Evolutionary conservation across 1,284 basidiomycete genomes (phyloP).

Genomic region (Mrakiaceae sp.): DNA sequence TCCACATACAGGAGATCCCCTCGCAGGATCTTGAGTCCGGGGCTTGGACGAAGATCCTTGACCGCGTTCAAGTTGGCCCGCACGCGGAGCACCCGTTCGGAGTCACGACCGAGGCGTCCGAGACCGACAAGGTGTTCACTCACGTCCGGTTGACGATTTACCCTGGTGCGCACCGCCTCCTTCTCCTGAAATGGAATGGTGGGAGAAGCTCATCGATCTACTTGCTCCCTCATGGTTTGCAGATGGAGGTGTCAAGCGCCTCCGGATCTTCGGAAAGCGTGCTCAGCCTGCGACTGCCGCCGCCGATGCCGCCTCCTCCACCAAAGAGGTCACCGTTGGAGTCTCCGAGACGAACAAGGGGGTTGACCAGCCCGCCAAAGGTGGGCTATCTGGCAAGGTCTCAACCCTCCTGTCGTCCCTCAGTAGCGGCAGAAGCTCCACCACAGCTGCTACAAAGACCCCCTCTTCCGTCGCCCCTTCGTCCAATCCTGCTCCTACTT

Average conservation of each 20-base stretch:
- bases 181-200: no score
- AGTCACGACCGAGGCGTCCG: constrained; percentile 44
- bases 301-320: constrained; percentile 14
- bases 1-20: constrained; percentile 29
- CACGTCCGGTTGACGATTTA: constrained; percentile 83
- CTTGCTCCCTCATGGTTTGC: background rate
- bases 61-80: constrained; percentile 70
- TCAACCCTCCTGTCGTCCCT: background rate
- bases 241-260: constrained; percentile 89
- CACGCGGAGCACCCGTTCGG: constrained; percentile 83
- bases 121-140: constrained; percentile 45
- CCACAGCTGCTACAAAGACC: background rate
- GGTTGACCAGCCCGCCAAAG: background rate
- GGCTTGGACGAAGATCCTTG: constrained; percentile 63
- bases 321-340: no score
- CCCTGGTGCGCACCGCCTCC: constrained; percentile 41
- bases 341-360: no score
- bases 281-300: constrained; percentile 22
- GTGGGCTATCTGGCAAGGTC: background rate
- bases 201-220: background rate
- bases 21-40: constrained; percentile 30
- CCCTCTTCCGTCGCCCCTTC: background rate
- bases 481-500: background rate
- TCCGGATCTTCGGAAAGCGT: constrained; percentile 66
- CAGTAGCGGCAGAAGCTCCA: background rate